A percentile compares a stretch with the other conserved stretches of the same genome.
phyloP scores from a whole-genome alignment of 768 basidiomycete genomes.

The Mycena olivaceomarginata region DNA sequence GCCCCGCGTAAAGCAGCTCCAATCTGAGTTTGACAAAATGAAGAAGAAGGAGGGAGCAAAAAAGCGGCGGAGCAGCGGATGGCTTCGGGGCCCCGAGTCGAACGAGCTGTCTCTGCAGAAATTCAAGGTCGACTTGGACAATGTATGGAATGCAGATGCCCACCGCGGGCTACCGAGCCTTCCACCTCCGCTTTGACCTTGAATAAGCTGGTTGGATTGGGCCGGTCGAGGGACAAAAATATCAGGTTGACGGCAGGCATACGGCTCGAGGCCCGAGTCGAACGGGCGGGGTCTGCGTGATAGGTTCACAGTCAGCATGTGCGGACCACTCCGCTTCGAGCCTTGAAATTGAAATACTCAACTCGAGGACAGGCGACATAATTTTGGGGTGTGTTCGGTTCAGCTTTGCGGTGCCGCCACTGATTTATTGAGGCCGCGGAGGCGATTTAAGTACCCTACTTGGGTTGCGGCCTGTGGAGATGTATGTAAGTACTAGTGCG shows the following conservation, averaged over 20 bases:
- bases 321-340: slow-evolving; percentile 2
- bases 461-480: no score
- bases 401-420: no score
- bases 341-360: no score
- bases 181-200: background rate
- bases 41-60: background rate
- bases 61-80: background rate
- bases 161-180: background rate
- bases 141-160: background rate
- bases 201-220: no score
- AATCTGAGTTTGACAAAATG: no score
- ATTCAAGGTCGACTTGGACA: no score
- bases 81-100: slow-evolving; percentile 13
- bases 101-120: background rate
- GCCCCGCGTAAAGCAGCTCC: background rate
- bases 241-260: background rate
- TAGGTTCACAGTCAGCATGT: background rate
- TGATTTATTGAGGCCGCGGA: no score
- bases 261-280: slow-evolving; percentile 12
- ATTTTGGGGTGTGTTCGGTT: background rate
- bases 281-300: background rate
- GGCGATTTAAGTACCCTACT: no score
- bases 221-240: background rate
- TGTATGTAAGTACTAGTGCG: no score
- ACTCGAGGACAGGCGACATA: background rate